A percentile compares a stretch with the other conserved stretches of the same genome.
phyloP scores from a whole-genome alignment of 1,139 yeast species.

The Kodamaea sp. region DNA sequence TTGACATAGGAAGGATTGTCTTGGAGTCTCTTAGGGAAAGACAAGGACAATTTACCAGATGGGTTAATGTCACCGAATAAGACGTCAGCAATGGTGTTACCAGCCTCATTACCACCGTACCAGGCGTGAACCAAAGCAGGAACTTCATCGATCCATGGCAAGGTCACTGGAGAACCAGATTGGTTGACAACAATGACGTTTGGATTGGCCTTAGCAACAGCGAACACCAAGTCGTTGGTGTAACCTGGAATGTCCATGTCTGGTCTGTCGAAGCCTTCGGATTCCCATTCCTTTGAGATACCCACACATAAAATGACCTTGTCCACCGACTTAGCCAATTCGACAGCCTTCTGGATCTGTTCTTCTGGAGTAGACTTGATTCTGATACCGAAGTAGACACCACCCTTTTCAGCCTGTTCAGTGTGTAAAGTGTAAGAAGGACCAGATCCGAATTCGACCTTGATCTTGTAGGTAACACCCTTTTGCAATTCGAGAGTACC shows the following conservation, averaged over 20 bases:
- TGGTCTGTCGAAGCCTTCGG: conserved; percentile 50
- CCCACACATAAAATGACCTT: conserved; percentile 48
- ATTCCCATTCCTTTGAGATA: conserved; percentile 49
- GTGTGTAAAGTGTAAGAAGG: conserved; percentile 36
- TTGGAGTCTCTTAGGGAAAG: conserved; percentile 47
- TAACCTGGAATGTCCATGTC: conserved; percentile 29
- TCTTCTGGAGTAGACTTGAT: conserved; percentile 23
- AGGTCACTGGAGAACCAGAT: conserved; percentile 20
- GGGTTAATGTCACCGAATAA: conserved; percentile 30
- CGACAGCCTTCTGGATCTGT: conserved; percentile 41
- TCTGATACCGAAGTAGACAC: conserved; percentile 31
- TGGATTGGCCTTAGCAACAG: conserved; percentile 16
- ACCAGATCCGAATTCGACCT: conserved; percentile 55
- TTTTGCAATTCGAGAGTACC: conserved; percentile 37
- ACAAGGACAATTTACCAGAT: conserved; percentile 32
- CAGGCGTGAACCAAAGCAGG: conserved; percentile 21
- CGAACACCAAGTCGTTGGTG: conserved; percentile 16
- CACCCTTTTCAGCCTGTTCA: conserved; percentile 30
- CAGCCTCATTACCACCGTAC: conserved; percentile 27
- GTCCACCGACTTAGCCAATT: conserved; percentile 46
- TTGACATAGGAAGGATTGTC: conserved; percentile 49
- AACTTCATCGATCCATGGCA: conserved; percentile 20
- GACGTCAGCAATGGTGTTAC: conserved; percentile 30
- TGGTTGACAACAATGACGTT: conserved; percentile 21
- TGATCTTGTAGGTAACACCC: conserved; percentile 46